Conservation (phyloP, 148 eudicot species). For the Cornus suecica region DNA sequence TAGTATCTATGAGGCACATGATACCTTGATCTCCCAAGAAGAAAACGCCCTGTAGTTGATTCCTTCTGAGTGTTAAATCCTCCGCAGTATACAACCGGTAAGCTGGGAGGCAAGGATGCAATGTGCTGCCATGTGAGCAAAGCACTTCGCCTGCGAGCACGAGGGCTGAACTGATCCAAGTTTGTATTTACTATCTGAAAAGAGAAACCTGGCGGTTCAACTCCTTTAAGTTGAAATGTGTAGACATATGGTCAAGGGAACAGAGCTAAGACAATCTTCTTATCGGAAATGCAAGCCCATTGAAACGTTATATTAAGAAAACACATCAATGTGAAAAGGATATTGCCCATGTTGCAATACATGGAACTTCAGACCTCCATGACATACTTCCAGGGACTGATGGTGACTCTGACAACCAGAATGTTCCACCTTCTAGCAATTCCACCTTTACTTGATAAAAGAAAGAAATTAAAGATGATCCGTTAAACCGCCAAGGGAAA, state of each 20-base stretch:
- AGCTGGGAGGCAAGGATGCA: conserved; percentile 93
- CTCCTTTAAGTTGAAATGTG: conserved; percentile 96
- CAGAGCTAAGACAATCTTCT: background rate
- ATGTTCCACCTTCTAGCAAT: conserved; percentile 93
- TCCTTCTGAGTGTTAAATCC: conserved; percentile 98
- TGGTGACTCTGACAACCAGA: conserved; percentile 97
- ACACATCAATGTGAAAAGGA: conserved; percentile 45
- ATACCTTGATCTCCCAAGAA: conserved; percentile 97
- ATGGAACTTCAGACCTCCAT: conserved; percentile 87
- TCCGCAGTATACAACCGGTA: conserved; percentile 93
- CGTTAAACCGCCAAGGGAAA: background rate
- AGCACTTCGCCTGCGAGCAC: conserved; percentile 97
- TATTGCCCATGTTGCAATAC: conserved; percentile 97
- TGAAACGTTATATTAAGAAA: background rate
- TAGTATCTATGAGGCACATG: background rate
- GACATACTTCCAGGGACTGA: conserved; percentile 95
- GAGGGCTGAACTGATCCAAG: conserved; percentile 90
- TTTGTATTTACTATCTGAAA: conserved; percentile 93
- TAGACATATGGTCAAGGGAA: conserved; percentile 72
- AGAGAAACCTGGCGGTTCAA: conserved; percentile 95
- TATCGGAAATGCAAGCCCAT: background rate
- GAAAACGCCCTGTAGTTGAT: conserved; percentile 98
- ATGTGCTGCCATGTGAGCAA: conserved; percentile 98
- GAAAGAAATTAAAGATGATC: background rate
- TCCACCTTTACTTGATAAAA: conserved; percentile 58